Conservation (phyloP, 2,329 filamentous ascomycete genomes). For the Rutstroemia sydowiana region DNA sequence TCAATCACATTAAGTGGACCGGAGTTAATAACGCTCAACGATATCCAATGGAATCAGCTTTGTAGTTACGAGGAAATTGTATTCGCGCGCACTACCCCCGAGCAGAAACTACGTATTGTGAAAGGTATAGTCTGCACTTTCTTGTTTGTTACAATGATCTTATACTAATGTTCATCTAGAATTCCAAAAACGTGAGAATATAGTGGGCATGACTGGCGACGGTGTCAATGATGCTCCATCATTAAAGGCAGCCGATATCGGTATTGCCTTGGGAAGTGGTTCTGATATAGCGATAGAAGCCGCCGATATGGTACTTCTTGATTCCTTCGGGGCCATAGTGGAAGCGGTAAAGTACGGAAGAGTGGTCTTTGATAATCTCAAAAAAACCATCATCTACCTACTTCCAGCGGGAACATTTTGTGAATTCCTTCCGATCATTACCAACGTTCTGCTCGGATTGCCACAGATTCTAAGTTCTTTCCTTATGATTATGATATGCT, state of each 20-base stretch:
- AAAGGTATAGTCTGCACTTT: constrained; percentile 40
- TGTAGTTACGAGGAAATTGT: constrained; percentile 62
- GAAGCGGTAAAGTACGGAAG: constrained; percentile 66
- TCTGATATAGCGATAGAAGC: constrained; percentile 56
- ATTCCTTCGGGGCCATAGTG: constrained; percentile 65
- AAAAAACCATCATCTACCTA: constrained; percentile 58
- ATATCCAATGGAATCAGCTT: constrained; percentile 60
- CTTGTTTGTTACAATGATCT: neutral
- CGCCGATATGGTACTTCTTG: constrained; percentile 55
- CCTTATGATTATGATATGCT: constrained; percentile 42
- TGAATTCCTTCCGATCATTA: constrained; percentile 53
- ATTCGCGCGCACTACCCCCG: constrained; percentile 66
- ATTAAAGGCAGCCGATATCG: constrained; percentile 57
- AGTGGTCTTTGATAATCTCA: constrained; percentile 72
- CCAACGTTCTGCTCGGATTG: constrained; percentile 50
- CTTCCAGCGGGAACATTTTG: constrained; percentile 52
- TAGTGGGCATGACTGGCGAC: constrained; percentile 45
- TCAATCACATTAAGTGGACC: constrained; percentile 57
- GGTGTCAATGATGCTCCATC: constrained; percentile 45
- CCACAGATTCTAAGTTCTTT: constrained; percentile 53
- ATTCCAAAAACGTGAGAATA: constrained; percentile 44
- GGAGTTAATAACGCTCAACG: constrained; percentile 56
- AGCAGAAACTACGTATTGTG: constrained; percentile 72
- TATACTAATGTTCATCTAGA: constrained; percentile 6
- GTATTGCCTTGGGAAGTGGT: constrained; percentile 50